Evolutionary conservation across 495 filamentous ascomycete genomes (phyloP).

Genomic region (Daldinia caldariorum): DNA sequence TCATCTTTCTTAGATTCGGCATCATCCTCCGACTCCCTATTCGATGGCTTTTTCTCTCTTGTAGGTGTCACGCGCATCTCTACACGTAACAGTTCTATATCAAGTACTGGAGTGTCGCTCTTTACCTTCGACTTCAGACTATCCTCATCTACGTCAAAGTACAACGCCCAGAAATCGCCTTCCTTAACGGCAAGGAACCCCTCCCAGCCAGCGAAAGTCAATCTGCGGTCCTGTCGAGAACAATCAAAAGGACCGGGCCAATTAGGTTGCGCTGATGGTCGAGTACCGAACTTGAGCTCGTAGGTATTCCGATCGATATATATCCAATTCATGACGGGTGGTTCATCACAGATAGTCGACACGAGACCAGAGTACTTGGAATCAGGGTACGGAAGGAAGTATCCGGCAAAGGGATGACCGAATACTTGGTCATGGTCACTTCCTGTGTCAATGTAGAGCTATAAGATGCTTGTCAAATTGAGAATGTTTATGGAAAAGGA

Average conservation of each 20-base stretch:
- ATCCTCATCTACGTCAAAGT: slow-evolving; percentile 61
- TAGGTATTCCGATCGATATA: slow-evolving; percentile 61
- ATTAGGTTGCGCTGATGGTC: slow-evolving; percentile 52
- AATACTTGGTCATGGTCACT: slow-evolving; percentile 46
- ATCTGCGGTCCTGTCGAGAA: slow-evolving; percentile 55
- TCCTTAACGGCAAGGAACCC: slow-evolving; percentile 60
- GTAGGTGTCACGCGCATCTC: slow-evolving; percentile 50
- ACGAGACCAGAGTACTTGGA: slow-evolving; percentile 58
- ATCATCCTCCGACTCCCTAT: not conserved
- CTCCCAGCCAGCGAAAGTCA: slow-evolving; percentile 62
- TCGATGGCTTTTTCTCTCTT: slow-evolving; percentile 17
- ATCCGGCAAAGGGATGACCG: slow-evolving; percentile 61
- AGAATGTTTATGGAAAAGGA: not conserved
- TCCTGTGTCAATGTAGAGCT: slow-evolving; percentile 53
- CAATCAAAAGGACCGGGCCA: slow-evolving; percentile 58
- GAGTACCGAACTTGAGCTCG: slow-evolving; percentile 61
- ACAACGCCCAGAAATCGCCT: slow-evolving; percentile 57
- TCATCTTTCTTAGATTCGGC: not conserved
- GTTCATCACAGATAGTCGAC: slow-evolving; percentile 59
- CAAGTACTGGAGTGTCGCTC: slow-evolving; percentile 48
- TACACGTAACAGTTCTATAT: slow-evolving; percentile 54
- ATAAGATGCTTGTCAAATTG: slow-evolving; percentile 40
- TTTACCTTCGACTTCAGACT: slow-evolving; percentile 51
- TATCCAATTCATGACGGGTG: slow-evolving; percentile 64
- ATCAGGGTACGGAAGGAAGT: slow-evolving; percentile 62